Evolutionary conservation across 1,284 basidiomycete genomes (phyloP).

Genomic region (Cutaneotrichosporon cavernicola): DNA sequence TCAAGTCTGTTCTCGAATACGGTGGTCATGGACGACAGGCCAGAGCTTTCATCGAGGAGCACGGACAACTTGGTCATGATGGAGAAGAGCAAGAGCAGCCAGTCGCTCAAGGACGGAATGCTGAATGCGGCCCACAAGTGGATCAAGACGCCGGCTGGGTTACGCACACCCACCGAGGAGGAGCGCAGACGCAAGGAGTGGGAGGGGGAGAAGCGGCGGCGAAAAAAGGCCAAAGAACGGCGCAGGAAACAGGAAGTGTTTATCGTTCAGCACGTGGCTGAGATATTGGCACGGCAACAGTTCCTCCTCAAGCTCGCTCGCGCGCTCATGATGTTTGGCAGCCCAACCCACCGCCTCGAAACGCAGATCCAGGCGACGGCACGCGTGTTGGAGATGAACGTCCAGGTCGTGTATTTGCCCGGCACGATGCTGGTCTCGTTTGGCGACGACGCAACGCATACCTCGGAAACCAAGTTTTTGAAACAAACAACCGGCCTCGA

Average conservation of each 20-base stretch:
- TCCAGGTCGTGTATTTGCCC: constrained; percentile 82
- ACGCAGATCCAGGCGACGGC: constrained; percentile 84
- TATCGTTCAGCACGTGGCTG: constrained; percentile 85
- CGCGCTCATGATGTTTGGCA: constrained; percentile 93
- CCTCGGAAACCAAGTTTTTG: constrained; percentile 80
- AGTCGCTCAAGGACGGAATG: constrained; percentile 24
- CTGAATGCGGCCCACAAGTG: constrained; percentile 41
- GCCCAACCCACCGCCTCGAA: constrained; percentile 82
- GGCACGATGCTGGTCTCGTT: constrained; percentile 79
- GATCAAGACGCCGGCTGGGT: constrained; percentile 23
- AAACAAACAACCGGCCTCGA: constrained; percentile 72
- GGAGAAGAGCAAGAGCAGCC: constrained; percentile 27
- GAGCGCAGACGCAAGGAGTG: constrained; percentile 56
- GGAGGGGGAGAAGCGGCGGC: constrained; percentile 57
- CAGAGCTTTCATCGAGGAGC: constrained; percentile 29
- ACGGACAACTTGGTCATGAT: constrained; percentile 37
- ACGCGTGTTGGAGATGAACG: constrained; percentile 76
- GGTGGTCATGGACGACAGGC: not conserved
- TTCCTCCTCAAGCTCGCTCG: constrained; percentile 85
- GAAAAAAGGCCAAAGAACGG: constrained; percentile 59
- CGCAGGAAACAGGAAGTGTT: constrained; percentile 75
- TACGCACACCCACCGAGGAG: constrained; percentile 42
- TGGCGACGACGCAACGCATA: constrained; percentile 77
- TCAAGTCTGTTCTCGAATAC: constrained; percentile 4
- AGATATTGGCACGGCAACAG: constrained; percentile 80